Evolutionary conservation across 805 yeast genomes (phyloP).

Genomic region (Teunomyces panamensis): DNA sequence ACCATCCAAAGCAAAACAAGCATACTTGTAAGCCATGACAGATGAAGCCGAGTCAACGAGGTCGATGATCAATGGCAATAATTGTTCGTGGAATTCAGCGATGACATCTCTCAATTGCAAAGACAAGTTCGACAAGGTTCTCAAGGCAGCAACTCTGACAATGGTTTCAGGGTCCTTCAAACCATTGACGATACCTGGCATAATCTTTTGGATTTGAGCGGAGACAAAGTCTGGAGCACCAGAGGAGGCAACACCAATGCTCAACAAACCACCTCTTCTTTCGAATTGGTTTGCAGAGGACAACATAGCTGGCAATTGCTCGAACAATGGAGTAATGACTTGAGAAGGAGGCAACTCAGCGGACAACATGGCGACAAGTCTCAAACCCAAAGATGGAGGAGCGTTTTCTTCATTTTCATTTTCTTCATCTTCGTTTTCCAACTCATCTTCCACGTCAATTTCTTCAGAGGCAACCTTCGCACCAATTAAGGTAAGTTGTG

Average conservation of each 20-base stretch:
- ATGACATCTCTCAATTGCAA: slow-evolving; percentile 81
- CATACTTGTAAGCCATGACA: slow-evolving; percentile 81
- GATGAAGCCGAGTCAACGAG: slow-evolving; percentile 85
- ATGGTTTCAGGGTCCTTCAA: slow-evolving; percentile 69
- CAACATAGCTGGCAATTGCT: slow-evolving; percentile 55
- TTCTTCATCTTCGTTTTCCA: slow-evolving; percentile 79
- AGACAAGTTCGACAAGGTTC: slow-evolving; percentile 74
- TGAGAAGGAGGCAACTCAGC: slow-evolving; percentile 90
- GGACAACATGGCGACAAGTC: slow-evolving; percentile 76
- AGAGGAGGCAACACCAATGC: slow-evolving; percentile 77
- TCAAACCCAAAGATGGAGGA: slow-evolving; percentile 73
- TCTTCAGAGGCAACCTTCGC: slow-evolving; percentile 75
- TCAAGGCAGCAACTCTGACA: slow-evolving; percentile 84
- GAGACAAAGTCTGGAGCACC: slow-evolving; percentile 95
- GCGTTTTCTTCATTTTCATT: slow-evolving; percentile 90
- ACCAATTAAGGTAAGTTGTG: slow-evolving; percentile 69
- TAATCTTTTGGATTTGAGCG: slow-evolving; percentile 67
- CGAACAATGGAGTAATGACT: slow-evolving; percentile 76
- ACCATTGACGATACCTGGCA: slow-evolving; percentile 72
- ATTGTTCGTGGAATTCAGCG: slow-evolving; percentile 77
- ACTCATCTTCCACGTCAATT: slow-evolving; percentile 70
- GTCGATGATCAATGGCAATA: slow-evolving; percentile 81
- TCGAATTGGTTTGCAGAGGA: slow-evolving; percentile 62
- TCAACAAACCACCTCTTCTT: slow-evolving; percentile 82
- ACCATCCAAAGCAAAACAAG: slow-evolving; percentile 88